Evolutionary conservation across 2,329 filamentous ascomycete genomes (phyloP).

Genomic region (Beauveria brongniartii): DNA sequence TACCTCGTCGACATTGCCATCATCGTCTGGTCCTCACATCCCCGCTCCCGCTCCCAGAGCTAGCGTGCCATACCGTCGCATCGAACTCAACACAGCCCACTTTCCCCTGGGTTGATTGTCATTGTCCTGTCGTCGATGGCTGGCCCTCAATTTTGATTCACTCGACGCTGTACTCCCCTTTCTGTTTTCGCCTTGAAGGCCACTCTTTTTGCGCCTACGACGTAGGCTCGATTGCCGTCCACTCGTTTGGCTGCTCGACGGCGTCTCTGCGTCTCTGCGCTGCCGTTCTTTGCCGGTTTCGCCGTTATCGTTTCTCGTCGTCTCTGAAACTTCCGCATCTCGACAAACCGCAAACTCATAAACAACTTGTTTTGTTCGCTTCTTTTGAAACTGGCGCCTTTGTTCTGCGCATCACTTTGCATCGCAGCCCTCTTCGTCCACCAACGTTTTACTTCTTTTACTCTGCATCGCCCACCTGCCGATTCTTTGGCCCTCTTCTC

Average conservation of each 20-base stretch:
- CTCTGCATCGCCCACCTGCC: background rate
- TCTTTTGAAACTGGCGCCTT: background rate
- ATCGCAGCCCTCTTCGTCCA: background rate
- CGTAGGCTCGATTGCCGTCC: slow-evolving; percentile 1
- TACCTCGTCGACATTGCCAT: background rate
- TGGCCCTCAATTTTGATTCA: slow-evolving; percentile 11
- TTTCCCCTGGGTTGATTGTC: background rate
- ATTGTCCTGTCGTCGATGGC: background rate
- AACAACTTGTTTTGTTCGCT: background rate
- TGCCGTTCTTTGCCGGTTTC: background rate
- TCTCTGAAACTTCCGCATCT: slow-evolving; percentile 8
- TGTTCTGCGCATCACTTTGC: background rate
- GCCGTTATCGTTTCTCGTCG: background rate
- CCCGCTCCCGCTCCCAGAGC: background rate
- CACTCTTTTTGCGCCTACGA: background rate
- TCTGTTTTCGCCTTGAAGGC: slow-evolving; percentile 5
- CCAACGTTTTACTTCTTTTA: background rate
- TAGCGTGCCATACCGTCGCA: background rate
- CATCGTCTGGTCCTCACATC: background rate
- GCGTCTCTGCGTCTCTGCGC: background rate
- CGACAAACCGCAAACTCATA: background rate
- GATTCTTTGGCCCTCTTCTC: background rate
- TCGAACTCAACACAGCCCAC: background rate
- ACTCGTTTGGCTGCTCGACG: slow-evolving; percentile 3
- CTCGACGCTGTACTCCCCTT: slow-evolving; percentile 1